Conservation (phyloP, 1,139 yeast genomes). For the Sugiyamaella neomexicana region DNA sequence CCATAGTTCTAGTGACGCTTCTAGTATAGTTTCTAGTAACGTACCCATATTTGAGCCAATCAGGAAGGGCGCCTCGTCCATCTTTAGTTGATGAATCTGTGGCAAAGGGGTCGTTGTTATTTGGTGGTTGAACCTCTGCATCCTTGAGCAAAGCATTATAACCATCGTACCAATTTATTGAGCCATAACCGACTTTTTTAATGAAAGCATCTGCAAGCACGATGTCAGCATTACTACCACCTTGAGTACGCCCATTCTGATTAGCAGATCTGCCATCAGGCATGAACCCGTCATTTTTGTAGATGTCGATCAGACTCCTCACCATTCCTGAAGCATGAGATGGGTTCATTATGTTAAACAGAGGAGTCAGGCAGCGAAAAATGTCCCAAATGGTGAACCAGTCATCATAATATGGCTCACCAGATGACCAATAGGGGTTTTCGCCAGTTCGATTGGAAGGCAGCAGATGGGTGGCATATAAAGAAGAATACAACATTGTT, state of each 20-base stretch:
- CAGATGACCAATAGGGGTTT: conserved; percentile 37
- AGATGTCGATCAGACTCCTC: conserved; percentile 40
- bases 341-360: conserved; percentile 40
- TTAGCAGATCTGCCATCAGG: conserved; percentile 47
- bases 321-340: conserved; percentile 41
- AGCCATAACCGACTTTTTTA: conserved; percentile 35
- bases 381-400: conserved; percentile 49
- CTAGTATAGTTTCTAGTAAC: conserved; percentile 33
- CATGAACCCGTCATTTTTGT: conserved; percentile 43
- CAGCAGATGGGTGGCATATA: conserved; percentile 43
- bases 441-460: conserved; percentile 46
- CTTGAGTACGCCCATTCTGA: conserved; percentile 46
- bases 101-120: conserved; percentile 19
- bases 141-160: conserved; percentile 44
- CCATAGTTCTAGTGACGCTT: conserved; percentile 45
- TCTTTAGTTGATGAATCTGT: conserved; percentile 20
- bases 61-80: conserved; percentile 21
- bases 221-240: conserved; percentile 46
- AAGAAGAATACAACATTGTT: conserved; percentile 38
- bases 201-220: conserved; percentile 46
- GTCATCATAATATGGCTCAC: conserved; percentile 44
- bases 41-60: conserved; percentile 19
- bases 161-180: conserved; percentile 41
- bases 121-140: conserved; percentile 40
- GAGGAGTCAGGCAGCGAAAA: conserved; percentile 43